phyloP scores from a whole-genome alignment of 2,329 filamentous ascomycete genomes.

The Coniochaeta prunicola region DNA sequence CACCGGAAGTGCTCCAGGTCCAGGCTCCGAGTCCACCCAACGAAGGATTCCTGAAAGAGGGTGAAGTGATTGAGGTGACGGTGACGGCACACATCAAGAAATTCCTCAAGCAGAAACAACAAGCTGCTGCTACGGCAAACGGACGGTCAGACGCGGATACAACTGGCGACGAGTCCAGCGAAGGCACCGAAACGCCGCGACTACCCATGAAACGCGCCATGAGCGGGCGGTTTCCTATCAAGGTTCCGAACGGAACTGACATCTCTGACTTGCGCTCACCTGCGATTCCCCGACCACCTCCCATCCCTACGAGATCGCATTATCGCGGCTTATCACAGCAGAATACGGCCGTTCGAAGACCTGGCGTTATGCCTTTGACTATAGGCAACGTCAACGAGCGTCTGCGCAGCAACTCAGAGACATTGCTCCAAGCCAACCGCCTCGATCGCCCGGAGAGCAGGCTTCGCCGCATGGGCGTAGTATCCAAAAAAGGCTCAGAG shows the following conservation, averaged over 20 bases:
- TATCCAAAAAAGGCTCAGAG: constrained; percentile 52
- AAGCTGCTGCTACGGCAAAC: constrained; percentile 26
- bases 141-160: constrained; percentile 49
- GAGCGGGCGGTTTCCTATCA: constrained; percentile 61
- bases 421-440: constrained; percentile 39
- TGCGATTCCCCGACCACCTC: constrained; percentile 58
- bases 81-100: constrained; percentile 56
- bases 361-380: constrained; percentile 63
- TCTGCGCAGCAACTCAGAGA: constrained; percentile 58
- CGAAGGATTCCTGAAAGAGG: constrained; percentile 50
- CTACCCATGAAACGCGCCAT: constrained; percentile 51
- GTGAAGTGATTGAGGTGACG: constrained; percentile 54
- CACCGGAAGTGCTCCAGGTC: constrained; percentile 58
- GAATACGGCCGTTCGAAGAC: constrained; percentile 56
- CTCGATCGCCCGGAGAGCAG: constrained; percentile 46
- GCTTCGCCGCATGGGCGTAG: constrained; percentile 56
- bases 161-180: constrained; percentile 56
- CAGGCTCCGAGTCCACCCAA: constrained; percentile 48
- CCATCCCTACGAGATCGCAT: constrained; percentile 75
- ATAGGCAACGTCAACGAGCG: constrained; percentile 65
- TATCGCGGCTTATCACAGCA: constrained; percentile 69
- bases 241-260: constrained; percentile 63
- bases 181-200: constrained; percentile 74
- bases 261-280: constrained; percentile 62
- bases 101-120: constrained; percentile 48